Conservation (phyloP, 139 green algal species). For the Mesotaenium endlicherianum region DNA sequence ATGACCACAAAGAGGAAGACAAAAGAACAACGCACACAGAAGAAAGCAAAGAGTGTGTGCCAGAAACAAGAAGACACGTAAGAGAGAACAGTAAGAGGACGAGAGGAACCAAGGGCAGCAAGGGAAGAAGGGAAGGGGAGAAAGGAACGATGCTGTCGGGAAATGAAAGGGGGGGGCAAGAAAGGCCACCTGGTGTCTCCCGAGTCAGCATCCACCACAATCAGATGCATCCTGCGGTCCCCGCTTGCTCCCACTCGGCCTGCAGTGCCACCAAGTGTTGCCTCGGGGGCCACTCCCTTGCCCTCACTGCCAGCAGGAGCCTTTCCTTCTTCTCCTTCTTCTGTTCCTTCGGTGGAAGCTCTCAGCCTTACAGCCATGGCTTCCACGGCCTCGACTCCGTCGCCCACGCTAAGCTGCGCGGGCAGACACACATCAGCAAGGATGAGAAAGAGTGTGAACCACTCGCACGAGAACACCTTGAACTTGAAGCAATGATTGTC, state of each 20-base stretch:
- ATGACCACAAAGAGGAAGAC: no score
- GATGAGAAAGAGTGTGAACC: no score
- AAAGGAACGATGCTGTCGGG: background rate
- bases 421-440: no score
- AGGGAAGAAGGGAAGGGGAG: background rate
- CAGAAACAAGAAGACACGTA: background rate
- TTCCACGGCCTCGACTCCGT: slow-evolving; percentile 25
- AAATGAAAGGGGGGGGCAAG: no score
- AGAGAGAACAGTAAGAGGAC: no score
- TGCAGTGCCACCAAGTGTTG: background rate
- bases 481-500: slow-evolving; percentile 7
- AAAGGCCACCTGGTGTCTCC: slow-evolving; percentile 44
- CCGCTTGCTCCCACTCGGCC: background rate
- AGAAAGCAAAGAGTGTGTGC: no score
- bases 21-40: no score
- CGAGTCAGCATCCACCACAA: slow-evolving; percentile 59
- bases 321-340: background rate
- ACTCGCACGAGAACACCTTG: no score
- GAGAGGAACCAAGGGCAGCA: no score
- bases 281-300: no score
- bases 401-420: slow-evolving; percentile 18
- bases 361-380: slow-evolving; percentile 10
- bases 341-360: background rate
- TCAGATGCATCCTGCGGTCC: slow-evolving; percentile 26
- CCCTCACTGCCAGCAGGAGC: no score